Evolutionary conservation across 139 green algal genomes (phyloP).

Genomic region (Picochlorum sp.): DNA sequence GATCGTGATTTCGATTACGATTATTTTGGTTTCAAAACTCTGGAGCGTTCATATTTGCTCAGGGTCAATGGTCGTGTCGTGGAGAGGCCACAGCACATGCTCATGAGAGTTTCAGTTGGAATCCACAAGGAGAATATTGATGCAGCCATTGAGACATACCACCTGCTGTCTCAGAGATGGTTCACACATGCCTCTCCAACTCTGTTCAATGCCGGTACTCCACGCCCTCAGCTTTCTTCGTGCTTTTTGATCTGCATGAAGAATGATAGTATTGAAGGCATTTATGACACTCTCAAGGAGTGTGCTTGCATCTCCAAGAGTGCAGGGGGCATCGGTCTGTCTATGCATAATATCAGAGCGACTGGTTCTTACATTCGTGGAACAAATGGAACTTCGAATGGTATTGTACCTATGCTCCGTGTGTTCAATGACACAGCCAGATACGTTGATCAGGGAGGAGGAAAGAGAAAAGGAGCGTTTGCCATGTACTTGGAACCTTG

Average conservation of each 20-base stretch:
- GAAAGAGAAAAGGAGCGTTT: constrained; percentile 96
- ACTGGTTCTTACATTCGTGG: constrained; percentile 94
- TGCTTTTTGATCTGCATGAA: constrained; percentile 98
- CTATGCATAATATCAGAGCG: constrained; percentile 92
- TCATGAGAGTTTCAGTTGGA: constrained; percentile 96
- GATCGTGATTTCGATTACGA: constrained; percentile 99
- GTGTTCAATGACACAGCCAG: constrained; percentile 98
- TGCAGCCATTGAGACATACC: constrained; percentile 72
- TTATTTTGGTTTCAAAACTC: constrained; percentile 99
- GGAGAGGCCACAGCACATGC: constrained; percentile 98
- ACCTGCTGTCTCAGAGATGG: constrained; percentile 85
- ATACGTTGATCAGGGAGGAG: constrained; percentile 85
- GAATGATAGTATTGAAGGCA: constrained; percentile 91
- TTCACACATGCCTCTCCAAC: constrained; percentile 98
- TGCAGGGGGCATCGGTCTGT: constrained; percentile 91
- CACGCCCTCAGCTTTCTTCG: constrained; percentile 79
- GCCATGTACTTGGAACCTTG: constrained; percentile 98
- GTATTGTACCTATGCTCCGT: constrained; percentile 97
- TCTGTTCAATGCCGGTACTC: constrained; percentile 97
- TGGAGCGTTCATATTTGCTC: constrained; percentile 98
- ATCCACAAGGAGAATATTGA: constrained; percentile 87
- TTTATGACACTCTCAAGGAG: constrained; percentile 99
- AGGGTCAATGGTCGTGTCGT: constrained; percentile 91
- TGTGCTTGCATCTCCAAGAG: constrained; percentile 95
- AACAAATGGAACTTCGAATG: constrained; percentile 97